A percentile compares a stretch with the other conserved stretches of the same genome.
Evolutionary conservation across 2,329 filamentous ascomycete genomes (phyloP).

Genomic region (Arthrinium phaeospermum): DNA sequence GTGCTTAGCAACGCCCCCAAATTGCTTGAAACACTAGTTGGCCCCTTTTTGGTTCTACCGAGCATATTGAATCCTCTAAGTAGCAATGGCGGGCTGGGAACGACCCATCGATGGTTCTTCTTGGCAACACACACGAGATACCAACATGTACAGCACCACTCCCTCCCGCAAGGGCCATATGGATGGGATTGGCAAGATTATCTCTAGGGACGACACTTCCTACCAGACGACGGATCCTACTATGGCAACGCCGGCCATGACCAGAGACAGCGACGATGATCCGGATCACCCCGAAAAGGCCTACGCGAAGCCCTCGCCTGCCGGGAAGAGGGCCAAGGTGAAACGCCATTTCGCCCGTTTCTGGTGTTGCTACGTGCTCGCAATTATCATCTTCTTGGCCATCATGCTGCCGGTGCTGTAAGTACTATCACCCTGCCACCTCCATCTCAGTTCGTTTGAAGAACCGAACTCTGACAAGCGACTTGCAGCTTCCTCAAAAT

Average conservation of each 20-base stretch:
- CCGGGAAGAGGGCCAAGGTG: slow-evolving; percentile 35
- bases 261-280: background rate
- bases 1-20: background rate
- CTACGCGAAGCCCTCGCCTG: slow-evolving; percentile 19
- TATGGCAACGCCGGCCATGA: background rate
- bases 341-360: slow-evolving; percentile 43
- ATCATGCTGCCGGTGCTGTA: slow-evolving; percentile 47
- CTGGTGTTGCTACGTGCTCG: slow-evolving; percentile 44
- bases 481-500: slow-evolving; percentile 42
- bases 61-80: background rate
- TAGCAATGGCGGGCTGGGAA: background rate
- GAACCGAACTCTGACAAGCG: background rate
- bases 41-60: background rate
- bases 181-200: background rate
- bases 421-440: slow-evolving; percentile 22
- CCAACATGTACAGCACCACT: background rate
- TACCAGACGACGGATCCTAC: background rate
- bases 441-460: background rate
- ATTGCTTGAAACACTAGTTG: background rate
- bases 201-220: background rate
- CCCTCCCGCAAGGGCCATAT: background rate
- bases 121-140: background rate
- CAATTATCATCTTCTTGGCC: slow-evolving; percentile 42
- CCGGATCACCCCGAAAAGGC: slow-evolving; percentile 15
- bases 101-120: background rate